Base-by-base conservation (phyloP, 163 green algal species). In the Smithsoniella earleae region DNA sequence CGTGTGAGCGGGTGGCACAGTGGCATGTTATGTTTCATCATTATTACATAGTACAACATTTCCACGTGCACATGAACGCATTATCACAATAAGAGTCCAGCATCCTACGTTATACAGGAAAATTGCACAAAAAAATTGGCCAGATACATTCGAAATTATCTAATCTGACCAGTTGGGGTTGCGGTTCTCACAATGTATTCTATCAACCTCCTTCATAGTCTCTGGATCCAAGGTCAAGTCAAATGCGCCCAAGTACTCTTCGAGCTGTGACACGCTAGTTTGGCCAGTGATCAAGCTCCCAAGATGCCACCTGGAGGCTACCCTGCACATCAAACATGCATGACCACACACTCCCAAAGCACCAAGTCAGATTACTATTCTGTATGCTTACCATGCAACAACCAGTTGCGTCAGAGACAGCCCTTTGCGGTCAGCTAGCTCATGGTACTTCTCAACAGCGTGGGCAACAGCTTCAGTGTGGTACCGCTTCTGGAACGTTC, bases 371-470 rank as follows among this genome's bases (percentile, higher is more conserved):
- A n/a, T n/a, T n/a, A n/a, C n/a, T n/a, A n/a, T n/a, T n/a, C n/a
- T n/a, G n/a, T n/a, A n/a, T n/a, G n/a, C n/a, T 1, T 31, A 86
- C 83, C 87, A 97, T 0, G 81, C 88, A 45, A 94, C 80, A 1
- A 89, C 89, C 44, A 98, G 82, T 77, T 92, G 75, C 3, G 86
- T 80, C 2, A 88, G 84, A 2, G 82, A 91, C 18, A 97, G 36
- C 1, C 87, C 90, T 49, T 89, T 82, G 46, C 82, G 79, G 72
- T 85, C 54, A 0, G 90, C 87, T 28, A 95, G 73, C 2, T 79
- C 74, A 1, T 73, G 74, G 66, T 96, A 95, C 25, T 69, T 37
- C 49, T 88, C 79, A 0, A 37, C 52, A 5, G 88, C 77, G 4
- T 89, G 89, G 10, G 75, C 80, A 46, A 73, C 36, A 2, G 76